A percentile compares a stretch with the other conserved stretches of the same genome.
These are phyloP conservation scores for Chaetomium fimeti DNA, from an alignment of 495 filamentous ascomycete species.

Conservation along the genomic window DNA sequence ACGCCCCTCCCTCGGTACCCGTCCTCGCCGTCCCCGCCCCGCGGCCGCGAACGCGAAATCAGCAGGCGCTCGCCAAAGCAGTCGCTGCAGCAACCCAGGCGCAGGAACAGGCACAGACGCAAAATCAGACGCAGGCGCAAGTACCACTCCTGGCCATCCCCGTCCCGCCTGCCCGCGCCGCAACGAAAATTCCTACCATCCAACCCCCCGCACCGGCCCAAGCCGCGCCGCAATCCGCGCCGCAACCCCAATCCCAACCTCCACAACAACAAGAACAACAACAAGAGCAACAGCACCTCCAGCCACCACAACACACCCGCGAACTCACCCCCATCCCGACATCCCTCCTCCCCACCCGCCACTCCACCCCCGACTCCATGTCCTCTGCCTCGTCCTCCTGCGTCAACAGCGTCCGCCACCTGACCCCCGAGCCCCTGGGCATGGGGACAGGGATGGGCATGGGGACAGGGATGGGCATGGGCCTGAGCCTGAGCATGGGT, in stretches of 20 bases:
- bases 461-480: neutral
- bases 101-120: slow-evolving; percentile 3
- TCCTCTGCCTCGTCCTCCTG: slow-evolving; percentile 1
- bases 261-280: neutral
- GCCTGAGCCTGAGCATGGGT: neutral
- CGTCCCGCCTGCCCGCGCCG: slow-evolving; percentile 17
- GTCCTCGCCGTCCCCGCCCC: slow-evolving; percentile 25
- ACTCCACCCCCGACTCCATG: slow-evolving; percentile 8
- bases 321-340: slow-evolving; percentile 25
- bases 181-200: neutral
- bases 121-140: neutral
- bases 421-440: slow-evolving; percentile 7
- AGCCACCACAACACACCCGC: neutral
- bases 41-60: slow-evolving; percentile 7
- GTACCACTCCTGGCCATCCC: slow-evolving; percentile 17
- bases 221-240: neutral
- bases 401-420: slow-evolving; percentile 1
- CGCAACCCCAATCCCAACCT: slow-evolving; percentile 6
- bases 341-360: slow-evolving; percentile 10
- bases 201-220: neutral
- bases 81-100: slow-evolving; percentile 3
- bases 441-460: neutral
- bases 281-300: neutral
- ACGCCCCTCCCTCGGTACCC: slow-evolving; percentile 18
- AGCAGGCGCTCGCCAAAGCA: slow-evolving; percentile 13